Percentiles rank a stretch among this genome's conserved stretches.
Evolutionary conservation across 208 protist species (phyloP).

Genomic region (Angomonas ambiguus): DNA sequence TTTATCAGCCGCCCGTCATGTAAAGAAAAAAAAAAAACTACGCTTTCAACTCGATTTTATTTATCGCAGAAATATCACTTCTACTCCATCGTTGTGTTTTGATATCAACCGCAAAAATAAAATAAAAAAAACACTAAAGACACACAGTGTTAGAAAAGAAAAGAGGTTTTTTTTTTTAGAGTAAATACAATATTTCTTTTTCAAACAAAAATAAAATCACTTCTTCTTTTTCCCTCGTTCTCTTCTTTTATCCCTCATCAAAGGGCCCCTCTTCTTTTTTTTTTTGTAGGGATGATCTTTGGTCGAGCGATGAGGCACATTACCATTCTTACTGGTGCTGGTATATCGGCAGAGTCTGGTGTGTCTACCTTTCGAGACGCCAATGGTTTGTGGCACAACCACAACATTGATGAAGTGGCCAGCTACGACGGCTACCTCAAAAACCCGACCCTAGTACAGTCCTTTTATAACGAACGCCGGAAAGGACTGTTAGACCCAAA

Average conservation of each 20-base stretch:
- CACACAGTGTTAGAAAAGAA: background rate
- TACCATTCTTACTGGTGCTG: slow-evolving; percentile 68
- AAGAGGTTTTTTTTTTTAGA: background rate
- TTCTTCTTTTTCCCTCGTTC: slow-evolving; percentile 4
- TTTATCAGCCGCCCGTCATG: background rate
- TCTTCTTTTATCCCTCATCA: background rate
- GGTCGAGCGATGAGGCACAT: slow-evolving; percentile 22
- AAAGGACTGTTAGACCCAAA: background rate
- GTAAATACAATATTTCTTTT: background rate
- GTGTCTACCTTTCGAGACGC: slow-evolving; percentile 2
- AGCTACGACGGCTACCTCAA: slow-evolving; percentile 39
- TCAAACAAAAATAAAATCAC: slow-evolving; percentile 22
- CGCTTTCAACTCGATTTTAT: background rate
- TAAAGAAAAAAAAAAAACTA: no score
- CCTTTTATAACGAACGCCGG: slow-evolving; percentile 8
- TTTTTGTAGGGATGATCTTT: background rate
- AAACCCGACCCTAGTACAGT: slow-evolving; percentile 1
- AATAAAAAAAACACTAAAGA: background rate
- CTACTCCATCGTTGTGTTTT: no score
- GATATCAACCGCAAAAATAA: background rate
- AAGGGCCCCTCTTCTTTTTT: background rate
- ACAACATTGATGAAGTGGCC: slow-evolving; percentile 68
- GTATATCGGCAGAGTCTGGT: slow-evolving; percentile 71
- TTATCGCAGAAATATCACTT: background rate
- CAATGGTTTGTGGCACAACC: slow-evolving; percentile 63